phyloP scores from a whole-genome alignment of 2,329 filamentous ascomycete species.

The Myriosclerotinia duriaeana region DNA sequence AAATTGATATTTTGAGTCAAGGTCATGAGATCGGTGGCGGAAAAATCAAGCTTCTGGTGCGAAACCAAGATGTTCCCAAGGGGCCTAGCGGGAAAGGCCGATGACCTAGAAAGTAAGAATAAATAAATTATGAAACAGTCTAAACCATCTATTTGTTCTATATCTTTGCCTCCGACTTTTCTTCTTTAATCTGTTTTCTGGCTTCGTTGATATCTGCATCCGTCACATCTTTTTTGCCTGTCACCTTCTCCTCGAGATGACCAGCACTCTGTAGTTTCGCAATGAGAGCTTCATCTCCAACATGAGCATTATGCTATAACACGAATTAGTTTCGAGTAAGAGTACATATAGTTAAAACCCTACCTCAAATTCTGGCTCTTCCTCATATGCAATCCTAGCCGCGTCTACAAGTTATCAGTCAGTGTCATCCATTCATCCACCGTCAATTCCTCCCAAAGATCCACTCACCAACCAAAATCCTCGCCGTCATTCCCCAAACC shows the following conservation, averaged over 20 bases:
- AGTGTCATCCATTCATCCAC: not conserved
- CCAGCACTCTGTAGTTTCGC: slow-evolving; percentile 55
- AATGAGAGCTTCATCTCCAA: slow-evolving; percentile 63
- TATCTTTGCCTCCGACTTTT: slow-evolving; percentile 23
- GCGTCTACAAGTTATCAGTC: slow-evolving; percentile 55
- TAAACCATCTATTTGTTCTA: slow-evolving; percentile 17
- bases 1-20: slow-evolving; percentile 58
- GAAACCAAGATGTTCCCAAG: slow-evolving; percentile 45
- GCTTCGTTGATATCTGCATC: slow-evolving; percentile 48
- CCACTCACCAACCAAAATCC: slow-evolving; percentile 64
- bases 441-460: not conserved
- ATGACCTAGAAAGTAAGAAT: slow-evolving; percentile 34
- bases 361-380: slow-evolving; percentile 78
- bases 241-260: slow-evolving; percentile 51
- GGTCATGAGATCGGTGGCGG: slow-evolving; percentile 64
- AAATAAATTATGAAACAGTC: slow-evolving; percentile 36
- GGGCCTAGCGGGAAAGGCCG: slow-evolving; percentile 35
- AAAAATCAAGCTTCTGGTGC: slow-evolving; percentile 63
- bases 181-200: slow-evolving; percentile 28
- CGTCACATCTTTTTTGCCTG: slow-evolving; percentile 51
- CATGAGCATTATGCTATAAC: slow-evolving; percentile 36
- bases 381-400: slow-evolving; percentile 77
- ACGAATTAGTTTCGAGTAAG: slow-evolving; percentile 21
- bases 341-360: slow-evolving; percentile 44
- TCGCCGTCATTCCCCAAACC: slow-evolving; percentile 93